Conservation (phyloP, 2,329 filamentous ascomycete species). For the Hysterium pulicare region DNA sequence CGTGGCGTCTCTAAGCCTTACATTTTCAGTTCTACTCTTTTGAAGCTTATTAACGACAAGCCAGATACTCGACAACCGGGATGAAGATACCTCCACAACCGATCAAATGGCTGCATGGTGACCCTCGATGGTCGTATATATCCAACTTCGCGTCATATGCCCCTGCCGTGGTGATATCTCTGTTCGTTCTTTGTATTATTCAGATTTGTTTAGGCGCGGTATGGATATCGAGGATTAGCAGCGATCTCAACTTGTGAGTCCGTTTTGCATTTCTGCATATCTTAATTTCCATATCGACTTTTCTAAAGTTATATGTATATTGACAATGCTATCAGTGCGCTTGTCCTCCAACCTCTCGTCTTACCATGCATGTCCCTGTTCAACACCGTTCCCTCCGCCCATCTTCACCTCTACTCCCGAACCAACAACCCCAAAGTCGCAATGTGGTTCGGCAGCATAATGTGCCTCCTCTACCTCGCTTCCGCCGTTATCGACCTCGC, state of each 20-base stretch:
- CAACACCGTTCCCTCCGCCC: constrained; percentile 6
- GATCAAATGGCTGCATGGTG: constrained; percentile 5
- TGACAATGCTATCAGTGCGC: background rate
- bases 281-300: background rate
- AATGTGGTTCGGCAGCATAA: constrained; percentile 1
- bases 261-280: background rate
- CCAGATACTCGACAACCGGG: no score
- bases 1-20: no score
- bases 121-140: constrained; percentile 6
- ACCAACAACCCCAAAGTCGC: constrained; percentile 8
- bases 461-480: constrained; percentile 3
- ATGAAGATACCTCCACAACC: constrained; percentile 7
- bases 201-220: constrained; percentile 7
- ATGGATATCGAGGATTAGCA: constrained; percentile 5
- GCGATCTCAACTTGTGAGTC: constrained; percentile 5
- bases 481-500: constrained; percentile 5
- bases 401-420: constrained; percentile 9
- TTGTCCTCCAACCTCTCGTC: constrained; percentile 5
- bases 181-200: constrained; percentile 4
- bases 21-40: no score
- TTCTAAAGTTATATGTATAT: background rate
- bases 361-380: constrained; percentile 8
- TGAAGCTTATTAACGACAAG: no score
- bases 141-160: constrained; percentile 7
- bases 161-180: constrained; percentile 1